phyloP scores from a whole-genome alignment of 2,329 filamentous ascomycete species.

The Penicillium sp. region DNA sequence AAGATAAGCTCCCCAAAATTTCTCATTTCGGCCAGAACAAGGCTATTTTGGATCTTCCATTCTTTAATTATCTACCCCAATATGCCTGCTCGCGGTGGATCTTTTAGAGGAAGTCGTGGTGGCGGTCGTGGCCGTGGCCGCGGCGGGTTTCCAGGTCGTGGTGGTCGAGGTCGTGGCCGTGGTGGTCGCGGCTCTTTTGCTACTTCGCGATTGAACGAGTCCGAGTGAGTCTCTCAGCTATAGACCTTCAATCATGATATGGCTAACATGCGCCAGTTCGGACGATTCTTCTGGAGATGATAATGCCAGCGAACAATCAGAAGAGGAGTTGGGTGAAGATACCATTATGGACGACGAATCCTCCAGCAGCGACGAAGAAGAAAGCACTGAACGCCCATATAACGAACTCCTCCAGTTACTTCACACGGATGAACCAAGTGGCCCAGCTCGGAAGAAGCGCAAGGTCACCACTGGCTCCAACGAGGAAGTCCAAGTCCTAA shows the following conservation, averaged over 20 bases:
- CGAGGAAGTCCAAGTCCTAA: conserved; percentile 23
- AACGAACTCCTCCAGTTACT: conserved; percentile 56
- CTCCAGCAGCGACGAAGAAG: conserved; percentile 43
- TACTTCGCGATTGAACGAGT: conserved; percentile 39
- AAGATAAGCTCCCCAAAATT: conserved; percentile 26
- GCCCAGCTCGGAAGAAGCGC: conserved; percentile 51
- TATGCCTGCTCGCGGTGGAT: conserved; percentile 33
- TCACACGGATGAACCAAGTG: conserved; percentile 41
- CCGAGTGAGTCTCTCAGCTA: conserved; percentile 32
- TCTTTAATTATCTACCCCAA: neutral
- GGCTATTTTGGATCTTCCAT: conserved; percentile 1
- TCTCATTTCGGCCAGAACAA: conserved; percentile 9
- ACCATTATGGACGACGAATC: conserved; percentile 34
- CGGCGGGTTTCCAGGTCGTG: neutral
- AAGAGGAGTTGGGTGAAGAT: conserved; percentile 45
- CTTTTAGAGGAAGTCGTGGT: conserved; percentile 23
- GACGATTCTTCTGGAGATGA: conserved; percentile 30
- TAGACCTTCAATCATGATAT: neutral
- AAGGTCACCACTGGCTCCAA: conserved; percentile 45
- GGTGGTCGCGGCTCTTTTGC: conserved; percentile 26
- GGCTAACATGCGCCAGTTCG: conserved; percentile 24
- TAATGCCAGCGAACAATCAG: conserved; percentile 42
- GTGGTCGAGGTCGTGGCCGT: neutral
- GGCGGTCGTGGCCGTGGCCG: conserved; percentile 58
- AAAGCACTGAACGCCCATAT: conserved; percentile 47